Evolutionary conservation across 1,139 yeast genomes (phyloP), one percentile per base, ranked within the genome.

Genomic region (Saccharomyces uvarum): DNA sequence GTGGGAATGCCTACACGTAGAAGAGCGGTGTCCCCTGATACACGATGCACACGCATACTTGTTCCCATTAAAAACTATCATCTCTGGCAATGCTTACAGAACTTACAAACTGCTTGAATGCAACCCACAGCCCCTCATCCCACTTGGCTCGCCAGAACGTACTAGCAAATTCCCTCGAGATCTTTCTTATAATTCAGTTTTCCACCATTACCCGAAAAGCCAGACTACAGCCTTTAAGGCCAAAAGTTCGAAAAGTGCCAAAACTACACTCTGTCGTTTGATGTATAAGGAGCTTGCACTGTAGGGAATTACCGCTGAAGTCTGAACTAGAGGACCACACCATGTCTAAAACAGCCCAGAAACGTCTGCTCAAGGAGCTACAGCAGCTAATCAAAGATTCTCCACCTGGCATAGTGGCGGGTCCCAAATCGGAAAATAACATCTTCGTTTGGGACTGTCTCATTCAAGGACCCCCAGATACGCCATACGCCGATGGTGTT

Each of bases 351-450:
- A 90, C 97, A 1, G 97, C 98, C 11, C 95, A 87, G 58, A 84
- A 86, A 62, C 75, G 99, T 57, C 80, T 93, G 51, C 77, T 90
- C 68, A 88, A 89, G 63, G 99, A 93, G 71, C 86, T 86, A 69
- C 93, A 88, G 69, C 96, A 89, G 70, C 80, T 93, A 44, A 76
- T 84, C 24, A 81, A 81, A 60, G 96, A 91, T 61, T 85, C 97
- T 0, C 97, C 97, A 0, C 97, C 95, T 31, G 99, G 99, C 0
- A 88, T 93, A 51, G 81, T 90, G 7, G 99, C 99, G 0, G 96
- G 97, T 1, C 99, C 99, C 0, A 75, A 83, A 1, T 74, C 80
- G 21, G 99, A 93, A 65, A 86, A 85, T 63, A 83, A 93, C 70
- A 73, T 93, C 58, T 88, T 89, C 61, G 76, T 77, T 47, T 93